Percentiles rank a stretch among this genome's conserved stretches.
These are phyloP conservation scores for Pichia sp. DNA, from an alignment of 1,139 yeast genomes.

Conservation along the genomic window DNA sequence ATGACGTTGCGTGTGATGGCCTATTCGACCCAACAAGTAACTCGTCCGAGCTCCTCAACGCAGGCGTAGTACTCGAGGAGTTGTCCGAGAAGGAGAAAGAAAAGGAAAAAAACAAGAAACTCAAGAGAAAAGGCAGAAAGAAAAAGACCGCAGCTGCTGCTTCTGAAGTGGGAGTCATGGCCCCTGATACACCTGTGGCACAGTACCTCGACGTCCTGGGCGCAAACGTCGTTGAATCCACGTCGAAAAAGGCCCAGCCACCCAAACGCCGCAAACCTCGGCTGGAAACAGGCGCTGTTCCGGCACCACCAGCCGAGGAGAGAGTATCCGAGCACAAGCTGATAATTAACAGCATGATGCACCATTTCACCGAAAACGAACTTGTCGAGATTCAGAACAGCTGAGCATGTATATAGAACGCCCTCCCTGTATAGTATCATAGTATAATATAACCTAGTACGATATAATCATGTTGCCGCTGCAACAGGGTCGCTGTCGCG, in stretches of 20 bases:
- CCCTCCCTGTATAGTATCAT: too few species aligned
- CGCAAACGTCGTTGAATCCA: neutral
- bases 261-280: neutral
- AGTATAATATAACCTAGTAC: too few species aligned
- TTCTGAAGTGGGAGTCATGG: neutral
- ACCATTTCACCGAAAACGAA: conserved; percentile 9
- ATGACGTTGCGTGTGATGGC: conserved; percentile 23
- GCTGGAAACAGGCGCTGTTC: neutral
- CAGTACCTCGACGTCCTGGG: neutral
- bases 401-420: neutral
- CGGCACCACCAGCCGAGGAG: neutral
- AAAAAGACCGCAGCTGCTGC: neutral
- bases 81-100: conserved; percentile 5
- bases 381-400: conserved; percentile 7
- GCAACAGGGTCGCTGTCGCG: neutral
- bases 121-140: neutral
- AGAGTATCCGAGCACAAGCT: neutral
- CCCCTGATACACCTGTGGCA: neutral
- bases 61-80: conserved; percentile 10
- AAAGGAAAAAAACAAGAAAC: neutral
- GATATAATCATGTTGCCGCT: neutral
- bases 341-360: neutral
- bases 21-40: conserved; percentile 7
- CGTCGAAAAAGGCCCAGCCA: neutral
- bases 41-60: conserved; percentile 7